Percentiles rank a stretch among this genome's conserved stretches.
Evolutionary conservation across 1,284 basidiomycete species (phyloP).

Genomic region (Ceratobasidium sp.): DNA sequence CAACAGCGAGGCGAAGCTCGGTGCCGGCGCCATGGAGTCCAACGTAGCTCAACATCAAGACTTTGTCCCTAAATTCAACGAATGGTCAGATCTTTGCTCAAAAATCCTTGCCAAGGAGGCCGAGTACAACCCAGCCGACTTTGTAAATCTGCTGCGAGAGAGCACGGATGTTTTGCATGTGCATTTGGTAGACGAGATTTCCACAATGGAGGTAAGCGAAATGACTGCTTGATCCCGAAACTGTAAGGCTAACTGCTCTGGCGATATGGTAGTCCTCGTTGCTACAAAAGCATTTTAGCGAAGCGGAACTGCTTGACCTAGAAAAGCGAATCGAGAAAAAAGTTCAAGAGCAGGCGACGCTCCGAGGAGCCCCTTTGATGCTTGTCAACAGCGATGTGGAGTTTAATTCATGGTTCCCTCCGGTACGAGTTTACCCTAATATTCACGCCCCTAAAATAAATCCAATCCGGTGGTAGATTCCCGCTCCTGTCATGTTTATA

Average conservation of each 20-base stretch:
- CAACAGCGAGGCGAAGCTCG: background rate
- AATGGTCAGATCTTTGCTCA: background rate
- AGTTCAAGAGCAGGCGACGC: background rate
- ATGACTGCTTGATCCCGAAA: background rate
- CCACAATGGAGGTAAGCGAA: background rate
- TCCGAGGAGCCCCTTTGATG: background rate
- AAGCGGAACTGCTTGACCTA: background rate
- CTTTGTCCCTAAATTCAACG: conserved; percentile 3
- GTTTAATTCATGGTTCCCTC: conserved; percentile 11
- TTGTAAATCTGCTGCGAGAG: background rate
- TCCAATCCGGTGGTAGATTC: conserved; percentile 16
- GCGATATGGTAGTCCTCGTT: background rate
- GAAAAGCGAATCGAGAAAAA: background rate
- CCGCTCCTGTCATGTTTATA: background rate
- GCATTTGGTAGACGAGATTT: background rate
- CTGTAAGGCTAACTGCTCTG: background rate
- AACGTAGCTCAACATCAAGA: background rate
- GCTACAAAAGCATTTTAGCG: background rate
- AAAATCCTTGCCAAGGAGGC: background rate
- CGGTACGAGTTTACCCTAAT: background rate
- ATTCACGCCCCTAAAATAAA: too few relatives aligned
- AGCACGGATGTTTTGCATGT: background rate
- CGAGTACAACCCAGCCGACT: background rate
- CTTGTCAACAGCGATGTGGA: background rate
- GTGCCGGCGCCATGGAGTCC: background rate